Evolutionary conservation across 1,284 basidiomycete species (phyloP), one percentile per base, ranked within the genome.

Genomic region (Trametes hirsuta): DNA sequence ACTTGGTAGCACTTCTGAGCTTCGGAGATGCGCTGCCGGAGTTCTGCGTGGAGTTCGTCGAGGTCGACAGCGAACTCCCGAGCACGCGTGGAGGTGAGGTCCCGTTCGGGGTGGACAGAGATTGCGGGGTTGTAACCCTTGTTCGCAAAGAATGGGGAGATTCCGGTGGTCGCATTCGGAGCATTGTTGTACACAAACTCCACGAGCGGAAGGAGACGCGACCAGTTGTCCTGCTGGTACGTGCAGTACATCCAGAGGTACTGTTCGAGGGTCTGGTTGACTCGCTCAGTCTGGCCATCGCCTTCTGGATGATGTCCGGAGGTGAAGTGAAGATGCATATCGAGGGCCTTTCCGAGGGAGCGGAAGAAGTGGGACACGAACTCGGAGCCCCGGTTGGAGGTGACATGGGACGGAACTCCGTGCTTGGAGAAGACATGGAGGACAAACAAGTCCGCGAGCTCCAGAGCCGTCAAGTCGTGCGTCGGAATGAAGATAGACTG

Each of bases 171-270:
- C 6, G 49, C 42, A 21, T 41, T 47, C n/a, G 5, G 48, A 18
- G 49, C 40, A 45, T 58, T 58, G 56, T 58, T 55, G 54, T 58
- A 59, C 6, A 55, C 54, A 44, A 66, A 62, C 46, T 66, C 62
- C 21, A 37, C 47, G 4, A 63, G 34, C 0, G 55, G 58, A 2
- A 68, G 57, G 15, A 45, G 50, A 4, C 65, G 46, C 3, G 55
- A 51, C 78, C 79, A 81, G 59, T 79, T 65, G 57, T 73, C 61
- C 61, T 80, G 80, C 18, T 70, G 22, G 53, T 77, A 68, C 46
- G 74, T 71, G 30, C 67, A 50, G 54, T 70, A 76, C 10, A 70
- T 39, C 1, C 69, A 37, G 6, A 77, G 66, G 49, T 74, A 75
- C 36, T 70, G 58, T 50, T 78, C 73, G 1, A 81, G 30, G 37